These are phyloP conservation scores for Hygrophorus pudorinus DNA, from an alignment of 768 basidiomycete species.

Conservation along the genomic window DNA sequence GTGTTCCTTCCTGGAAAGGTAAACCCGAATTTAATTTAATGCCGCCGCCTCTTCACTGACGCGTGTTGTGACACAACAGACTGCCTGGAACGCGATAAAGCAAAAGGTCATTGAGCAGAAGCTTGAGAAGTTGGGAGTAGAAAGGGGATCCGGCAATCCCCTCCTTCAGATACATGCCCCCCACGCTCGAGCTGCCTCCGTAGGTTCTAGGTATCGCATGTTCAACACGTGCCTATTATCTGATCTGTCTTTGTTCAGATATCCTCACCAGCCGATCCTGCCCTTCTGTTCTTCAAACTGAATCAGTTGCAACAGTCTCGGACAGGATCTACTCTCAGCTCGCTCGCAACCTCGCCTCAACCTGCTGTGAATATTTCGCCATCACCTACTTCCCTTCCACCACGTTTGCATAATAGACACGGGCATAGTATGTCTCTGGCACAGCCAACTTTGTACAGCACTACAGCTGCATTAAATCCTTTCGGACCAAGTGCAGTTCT, in stretches of 20 bases:
- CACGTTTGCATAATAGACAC: constrained; percentile 44
- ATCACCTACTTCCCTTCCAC: constrained; percentile 32
- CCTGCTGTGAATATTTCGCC: constrained; percentile 41
- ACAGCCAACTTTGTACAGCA: constrained; percentile 27
- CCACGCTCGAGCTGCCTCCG: constrained; percentile 78
- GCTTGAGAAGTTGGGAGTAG: constrained; percentile 70
- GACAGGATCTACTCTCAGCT: constrained; percentile 37
- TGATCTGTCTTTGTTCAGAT: constrained; percentile 38
- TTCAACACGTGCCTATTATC: constrained; percentile 14
- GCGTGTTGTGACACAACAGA: constrained; percentile 26
- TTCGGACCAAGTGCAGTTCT: constrained; percentile 51
- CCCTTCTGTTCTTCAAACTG: constrained; percentile 69
- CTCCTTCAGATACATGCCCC: constrained; percentile 59
- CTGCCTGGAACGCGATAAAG: constrained; percentile 66
- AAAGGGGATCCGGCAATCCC: constrained; percentile 46
- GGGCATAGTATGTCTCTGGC: constrained; percentile 69
- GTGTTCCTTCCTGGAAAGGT: constrained; percentile 82
- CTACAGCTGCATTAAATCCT: constrained; percentile 43
- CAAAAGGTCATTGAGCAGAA: constrained; percentile 72
- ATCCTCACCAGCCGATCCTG: constrained; percentile 85
- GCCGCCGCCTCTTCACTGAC: constrained; percentile 8
- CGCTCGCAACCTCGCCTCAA: constrained; percentile 57
- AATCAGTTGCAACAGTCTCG: constrained; percentile 78
- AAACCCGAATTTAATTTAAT: constrained; percentile 11
- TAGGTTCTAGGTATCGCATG: constrained; percentile 33